phyloP scores from a whole-genome alignment of 1,139 yeast species.

The Candida gigantensis region DNA sequence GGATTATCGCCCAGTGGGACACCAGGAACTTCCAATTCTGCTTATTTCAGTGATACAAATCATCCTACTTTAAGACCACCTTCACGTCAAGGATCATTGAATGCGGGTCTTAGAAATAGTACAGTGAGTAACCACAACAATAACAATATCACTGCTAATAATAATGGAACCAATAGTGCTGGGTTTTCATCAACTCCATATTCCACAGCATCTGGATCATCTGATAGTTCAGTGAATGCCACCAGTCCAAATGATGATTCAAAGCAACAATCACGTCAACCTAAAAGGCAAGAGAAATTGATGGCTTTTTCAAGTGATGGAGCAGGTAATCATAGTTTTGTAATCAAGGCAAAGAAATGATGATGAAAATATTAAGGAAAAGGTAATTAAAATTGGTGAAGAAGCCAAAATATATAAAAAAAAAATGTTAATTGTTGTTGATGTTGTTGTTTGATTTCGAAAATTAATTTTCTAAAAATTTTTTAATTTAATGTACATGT shows the following conservation, averaged over 20 bases:
- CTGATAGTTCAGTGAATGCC: conserved; percentile 4
- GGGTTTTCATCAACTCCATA: conserved; percentile 10
- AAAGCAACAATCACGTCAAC: conserved; percentile 15
- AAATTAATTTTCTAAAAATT: too few relatives aligned
- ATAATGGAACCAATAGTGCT: background rate
- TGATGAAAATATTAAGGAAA: background rate
- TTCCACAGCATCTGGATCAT: conserved; percentile 9
- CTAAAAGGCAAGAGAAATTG: conserved; percentile 30
- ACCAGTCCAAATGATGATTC: conserved; percentile 11
- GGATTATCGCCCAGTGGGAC: conserved; percentile 25
- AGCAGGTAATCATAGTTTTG: conserved; percentile 43
- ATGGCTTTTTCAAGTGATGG: conserved; percentile 48
- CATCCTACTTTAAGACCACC: conserved; percentile 9
- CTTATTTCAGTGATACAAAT: conserved; percentile 10
- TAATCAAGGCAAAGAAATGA: conserved; percentile 37
- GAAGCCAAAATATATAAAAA: too few relatives aligned
- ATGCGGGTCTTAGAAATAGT: background rate
- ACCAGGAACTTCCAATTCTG: conserved; percentile 15
- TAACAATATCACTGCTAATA: too few relatives aligned
- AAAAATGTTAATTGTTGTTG: too few relatives aligned
- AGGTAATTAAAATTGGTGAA: background rate
- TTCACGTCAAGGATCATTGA: conserved; percentile 8
- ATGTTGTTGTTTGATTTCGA: too few relatives aligned
- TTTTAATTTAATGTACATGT: too few relatives aligned
- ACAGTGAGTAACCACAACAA: conserved; percentile 1